Base-by-base conservation (phyloP, 169 alveolate species). In the Cryptosporidium ubiquitum region DNA sequence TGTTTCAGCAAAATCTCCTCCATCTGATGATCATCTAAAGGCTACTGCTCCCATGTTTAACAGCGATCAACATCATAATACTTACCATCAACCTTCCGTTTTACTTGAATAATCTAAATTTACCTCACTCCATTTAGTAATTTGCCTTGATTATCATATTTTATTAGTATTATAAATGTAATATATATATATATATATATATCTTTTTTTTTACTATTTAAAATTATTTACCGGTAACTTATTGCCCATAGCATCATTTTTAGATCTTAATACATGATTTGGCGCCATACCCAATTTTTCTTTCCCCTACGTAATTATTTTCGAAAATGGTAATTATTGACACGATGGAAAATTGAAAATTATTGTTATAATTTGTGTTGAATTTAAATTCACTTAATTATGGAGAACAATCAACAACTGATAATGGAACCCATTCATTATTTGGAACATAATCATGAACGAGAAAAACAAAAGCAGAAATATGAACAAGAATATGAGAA, bases 1-100 rank as follows among this genome's bases (percentile, higher is more conserved):
- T 33, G 44, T 70, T 26, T 70, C 84, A 16, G 64, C 84, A 0
- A 70, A 47, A 14, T 70, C 84, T 5, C 84, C 84, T 1, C 35
- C 52, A 3, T 9, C 23, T n/a, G 37, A 68, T 37, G 37, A 5
- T 37, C 12, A 16, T 58, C 12, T 58, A 3, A 58, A 26, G 69
- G 3, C 55, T 14, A 6, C 12, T 7, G 12, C 16, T 47, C 16
- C 16, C 12, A 14, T 18, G 16, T 1, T 7, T 14, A 20, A 47
- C 20, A 5, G 55, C 12, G 20, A 47, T 47, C n/a, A n/a, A n/a
- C n/a, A n/a, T n/a, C n/a, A 40, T 5, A 47, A 16, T 12, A 12
- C 12, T 47, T 1, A 47, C 12, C 20, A 47, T 14, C 55, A 14
- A 12, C 12, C 55, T 47, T 47, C 55, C 16, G 3, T 47, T 12